Evolutionary conservation across 495 filamentous ascomycete genomes (phyloP).

Genomic region (Tuber melanosporum): DNA sequence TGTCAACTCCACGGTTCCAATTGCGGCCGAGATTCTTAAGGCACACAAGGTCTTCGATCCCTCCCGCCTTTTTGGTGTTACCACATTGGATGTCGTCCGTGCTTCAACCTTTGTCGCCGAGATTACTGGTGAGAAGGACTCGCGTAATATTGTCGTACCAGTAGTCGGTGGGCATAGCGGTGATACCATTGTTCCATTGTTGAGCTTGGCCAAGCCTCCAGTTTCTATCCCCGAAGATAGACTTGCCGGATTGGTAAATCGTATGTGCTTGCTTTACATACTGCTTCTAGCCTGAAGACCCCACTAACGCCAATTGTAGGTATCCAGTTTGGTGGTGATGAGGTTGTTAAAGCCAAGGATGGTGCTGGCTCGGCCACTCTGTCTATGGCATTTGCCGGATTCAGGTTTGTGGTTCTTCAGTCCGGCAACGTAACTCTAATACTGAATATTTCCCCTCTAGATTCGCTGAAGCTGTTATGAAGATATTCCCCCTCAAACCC

Average conservation of each 20-base stretch:
- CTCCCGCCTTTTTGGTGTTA: slow-evolving; percentile 93
- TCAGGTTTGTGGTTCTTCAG: slow-evolving; percentile 54
- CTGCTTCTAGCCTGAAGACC: slow-evolving; percentile 13
- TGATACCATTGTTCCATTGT: slow-evolving; percentile 94
- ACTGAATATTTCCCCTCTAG: slow-evolving; percentile 47
- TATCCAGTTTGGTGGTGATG: slow-evolving; percentile 96
- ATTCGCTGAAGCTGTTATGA: slow-evolving; percentile 88
- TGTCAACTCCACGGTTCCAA: slow-evolving; percentile 97
- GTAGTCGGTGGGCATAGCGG: slow-evolving; percentile 96
- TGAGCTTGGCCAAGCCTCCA: slow-evolving; percentile 76
- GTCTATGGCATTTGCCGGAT: slow-evolving; percentile 96
- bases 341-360: slow-evolving; percentile 97
- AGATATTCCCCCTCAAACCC: slow-evolving; percentile 40
- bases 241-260: slow-evolving; percentile 77
- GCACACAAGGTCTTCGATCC: slow-evolving; percentile 84
- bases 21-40: slow-evolving; percentile 94
- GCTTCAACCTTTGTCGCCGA: slow-evolving; percentile 93
- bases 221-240: slow-evolving; percentile 80
- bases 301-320: slow-evolving; percentile 44
- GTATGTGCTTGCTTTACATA: slow-evolving; percentile 46
- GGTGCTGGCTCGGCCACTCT: slow-evolving; percentile 91
- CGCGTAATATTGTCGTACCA: slow-evolving; percentile 72
- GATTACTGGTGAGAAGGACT: slow-evolving; percentile 72
- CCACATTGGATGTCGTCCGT: slow-evolving; percentile 94
- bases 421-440: neutral